phyloP scores from a whole-genome alignment of 2,329 filamentous ascomycete genomes.

The Pseudogymnoascus sp. region DNA sequence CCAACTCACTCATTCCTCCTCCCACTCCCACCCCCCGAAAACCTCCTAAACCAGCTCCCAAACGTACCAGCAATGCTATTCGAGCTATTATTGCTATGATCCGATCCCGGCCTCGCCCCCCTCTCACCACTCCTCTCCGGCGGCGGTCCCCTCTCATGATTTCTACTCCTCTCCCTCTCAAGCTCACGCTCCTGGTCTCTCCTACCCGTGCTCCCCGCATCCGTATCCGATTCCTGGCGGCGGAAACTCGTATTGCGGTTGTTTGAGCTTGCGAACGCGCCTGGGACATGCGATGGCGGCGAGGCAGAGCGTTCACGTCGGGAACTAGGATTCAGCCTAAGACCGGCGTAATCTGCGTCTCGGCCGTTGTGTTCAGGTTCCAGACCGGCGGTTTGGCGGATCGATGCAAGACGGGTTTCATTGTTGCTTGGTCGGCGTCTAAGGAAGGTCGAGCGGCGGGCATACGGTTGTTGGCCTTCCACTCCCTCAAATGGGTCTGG shows the following conservation, averaged over 20 bases:
- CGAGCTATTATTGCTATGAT: background rate
- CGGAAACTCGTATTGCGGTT: background rate
- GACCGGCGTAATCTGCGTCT: background rate
- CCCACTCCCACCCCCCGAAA: background rate
- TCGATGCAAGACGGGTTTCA: background rate
- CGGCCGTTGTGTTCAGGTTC: background rate
- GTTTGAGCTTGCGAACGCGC: background rate
- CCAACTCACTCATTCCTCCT: background rate
- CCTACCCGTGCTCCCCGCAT: background rate
- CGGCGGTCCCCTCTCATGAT: background rate
- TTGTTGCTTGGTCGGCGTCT: constrained; percentile 1
- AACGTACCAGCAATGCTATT: background rate
- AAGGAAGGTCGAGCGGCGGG: background rate
- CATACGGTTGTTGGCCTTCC: background rate
- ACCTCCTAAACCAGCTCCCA: constrained; percentile 5
- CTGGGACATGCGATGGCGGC: background rate
- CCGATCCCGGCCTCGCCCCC: background rate
- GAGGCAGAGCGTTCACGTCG: background rate
- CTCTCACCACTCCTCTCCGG: background rate
- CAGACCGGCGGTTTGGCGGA: background rate
- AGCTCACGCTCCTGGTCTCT: background rate
- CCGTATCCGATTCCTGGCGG: background rate
- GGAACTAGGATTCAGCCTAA: background rate
- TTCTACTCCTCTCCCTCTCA: background rate
- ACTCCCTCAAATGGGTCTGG: background rate